Percentiles rank a stretch among this genome's conserved stretches.
Evolutionary conservation across 208 protist species (phyloP).

Genomic region (Histomonas meleagridis): DNA sequence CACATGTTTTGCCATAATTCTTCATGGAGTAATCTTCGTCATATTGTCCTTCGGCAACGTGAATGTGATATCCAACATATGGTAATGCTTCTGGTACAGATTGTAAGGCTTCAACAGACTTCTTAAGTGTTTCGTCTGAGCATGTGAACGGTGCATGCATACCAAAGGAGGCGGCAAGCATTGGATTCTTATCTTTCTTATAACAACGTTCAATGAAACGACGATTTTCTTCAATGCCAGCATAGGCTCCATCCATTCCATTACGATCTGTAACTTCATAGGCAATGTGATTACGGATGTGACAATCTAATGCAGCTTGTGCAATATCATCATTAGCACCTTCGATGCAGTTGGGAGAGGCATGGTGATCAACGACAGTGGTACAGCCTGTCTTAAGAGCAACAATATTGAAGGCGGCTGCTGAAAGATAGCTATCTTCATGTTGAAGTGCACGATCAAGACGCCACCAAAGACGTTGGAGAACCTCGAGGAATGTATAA

Average conservation of each 20-base stretch:
- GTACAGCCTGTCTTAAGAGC: background rate
- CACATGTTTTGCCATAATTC: background rate
- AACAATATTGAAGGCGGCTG: background rate
- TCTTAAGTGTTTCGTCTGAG: background rate
- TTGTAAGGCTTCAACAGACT: background rate
- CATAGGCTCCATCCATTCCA: background rate
- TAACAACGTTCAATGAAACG: conserved; percentile 2
- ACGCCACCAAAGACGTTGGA: conserved; percentile 8
- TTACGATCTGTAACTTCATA: conserved; percentile 32
- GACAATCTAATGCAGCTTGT: background rate
- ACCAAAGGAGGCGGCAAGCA: conserved; percentile 27
- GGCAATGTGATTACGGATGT: background rate
- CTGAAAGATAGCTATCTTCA: conserved; percentile 11
- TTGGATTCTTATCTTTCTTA: background rate
- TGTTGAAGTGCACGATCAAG: conserved; percentile 8
- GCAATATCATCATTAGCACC: conserved; percentile 27
- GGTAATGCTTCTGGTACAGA: background rate
- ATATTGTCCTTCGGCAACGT: background rate
- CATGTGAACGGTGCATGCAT: conserved; percentile 2
- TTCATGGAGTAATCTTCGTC: background rate
- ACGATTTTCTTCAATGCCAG: background rate
- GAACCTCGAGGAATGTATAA: conserved; percentile 17
- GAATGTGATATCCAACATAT: background rate
- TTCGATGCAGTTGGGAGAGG: conserved; percentile 15
- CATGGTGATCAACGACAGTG: background rate